A percentile compares a stretch with the other conserved stretches of the same genome.
Evolutionary conservation across 306 rosid genomes (phyloP).

Genomic region (Delonix regia): DNA sequence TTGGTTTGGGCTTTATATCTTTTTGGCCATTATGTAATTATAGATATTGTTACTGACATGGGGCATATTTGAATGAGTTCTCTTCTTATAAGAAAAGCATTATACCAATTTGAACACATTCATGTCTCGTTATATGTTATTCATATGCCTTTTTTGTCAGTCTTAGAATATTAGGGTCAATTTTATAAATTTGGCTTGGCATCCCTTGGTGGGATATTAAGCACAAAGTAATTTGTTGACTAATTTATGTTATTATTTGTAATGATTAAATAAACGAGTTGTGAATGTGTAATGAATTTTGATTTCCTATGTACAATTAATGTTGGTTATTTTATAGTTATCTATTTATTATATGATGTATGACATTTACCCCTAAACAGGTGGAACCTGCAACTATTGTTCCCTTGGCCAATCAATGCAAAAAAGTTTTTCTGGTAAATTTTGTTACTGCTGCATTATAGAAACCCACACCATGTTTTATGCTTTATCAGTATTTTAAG

Average conservation of each 20-base stretch:
- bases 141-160: neutral
- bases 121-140: neutral
- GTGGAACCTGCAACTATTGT: slow-evolving; percentile 94
- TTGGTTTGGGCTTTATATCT: no score
- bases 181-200: neutral
- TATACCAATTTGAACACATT: neutral
- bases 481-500: slow-evolving; percentile 6
- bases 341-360: neutral
- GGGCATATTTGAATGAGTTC: neutral
- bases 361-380: slow-evolving; percentile 51
- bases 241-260: slow-evolving; percentile 16
- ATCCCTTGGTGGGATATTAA: neutral
- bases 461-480: slow-evolving; percentile 15
- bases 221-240: slow-evolving; percentile 1
- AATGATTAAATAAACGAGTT: slow-evolving; percentile 1
- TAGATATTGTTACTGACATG: neutral
- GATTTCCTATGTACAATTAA: neutral
- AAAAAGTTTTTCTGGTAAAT: slow-evolving; percentile 89
- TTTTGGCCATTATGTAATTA: neutral
- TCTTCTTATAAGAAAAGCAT: neutral
- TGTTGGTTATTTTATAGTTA: slow-evolving; percentile 24
- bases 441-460: slow-evolving; percentile 22
- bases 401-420: slow-evolving; percentile 92
- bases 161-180: slow-evolving; percentile 5
- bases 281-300: neutral